Conservation (phyloP, 1,284 basidiomycete species). For the Cerrena zonata region DNA sequence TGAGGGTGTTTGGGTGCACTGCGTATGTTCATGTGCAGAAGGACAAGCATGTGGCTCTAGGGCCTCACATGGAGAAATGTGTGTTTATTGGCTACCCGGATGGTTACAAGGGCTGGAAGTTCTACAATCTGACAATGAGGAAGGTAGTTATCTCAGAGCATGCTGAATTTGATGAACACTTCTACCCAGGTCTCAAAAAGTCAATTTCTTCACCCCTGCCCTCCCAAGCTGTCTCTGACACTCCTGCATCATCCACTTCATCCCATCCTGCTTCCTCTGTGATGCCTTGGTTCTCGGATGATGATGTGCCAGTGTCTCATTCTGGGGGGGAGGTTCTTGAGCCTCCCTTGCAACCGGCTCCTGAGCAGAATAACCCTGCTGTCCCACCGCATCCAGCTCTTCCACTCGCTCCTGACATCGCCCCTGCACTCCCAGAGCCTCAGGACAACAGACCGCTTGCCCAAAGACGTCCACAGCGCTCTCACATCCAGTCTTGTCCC, state of each 20-base stretch:
- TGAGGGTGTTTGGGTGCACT: conserved; percentile 20
- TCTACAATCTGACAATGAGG: conserved; percentile 18
- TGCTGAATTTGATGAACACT: conserved; percentile 27
- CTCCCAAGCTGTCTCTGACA: background rate
- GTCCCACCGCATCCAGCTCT: too few species aligned
- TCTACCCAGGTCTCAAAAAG: conserved; percentile 11
- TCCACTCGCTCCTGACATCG: too few species aligned
- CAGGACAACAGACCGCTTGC: too few species aligned
- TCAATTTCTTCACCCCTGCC: background rate
- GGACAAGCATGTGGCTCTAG: conserved; percentile 23
- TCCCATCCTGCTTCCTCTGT: too few species aligned
- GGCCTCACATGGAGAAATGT: conserved; percentile 28
- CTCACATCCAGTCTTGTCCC: too few species aligned
- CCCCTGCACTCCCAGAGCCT: too few species aligned
- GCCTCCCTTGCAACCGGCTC: too few species aligned
- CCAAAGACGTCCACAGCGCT: too few species aligned
- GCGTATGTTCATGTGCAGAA: conserved; percentile 31
- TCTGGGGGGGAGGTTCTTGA: too few species aligned
- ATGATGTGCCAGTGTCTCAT: too few species aligned
- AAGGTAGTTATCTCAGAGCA: conserved; percentile 20
- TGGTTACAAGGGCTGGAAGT: conserved; percentile 26
- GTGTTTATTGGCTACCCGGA: conserved; percentile 33
- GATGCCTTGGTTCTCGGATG: too few species aligned
- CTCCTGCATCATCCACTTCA: background rate
- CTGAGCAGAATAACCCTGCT: too few species aligned